Percentiles rank a stretch among this genome's conserved stretches.
phyloP scores from a whole-genome alignment of 139 green algal genomes.

The Chlamydomonas sp. region DNA sequence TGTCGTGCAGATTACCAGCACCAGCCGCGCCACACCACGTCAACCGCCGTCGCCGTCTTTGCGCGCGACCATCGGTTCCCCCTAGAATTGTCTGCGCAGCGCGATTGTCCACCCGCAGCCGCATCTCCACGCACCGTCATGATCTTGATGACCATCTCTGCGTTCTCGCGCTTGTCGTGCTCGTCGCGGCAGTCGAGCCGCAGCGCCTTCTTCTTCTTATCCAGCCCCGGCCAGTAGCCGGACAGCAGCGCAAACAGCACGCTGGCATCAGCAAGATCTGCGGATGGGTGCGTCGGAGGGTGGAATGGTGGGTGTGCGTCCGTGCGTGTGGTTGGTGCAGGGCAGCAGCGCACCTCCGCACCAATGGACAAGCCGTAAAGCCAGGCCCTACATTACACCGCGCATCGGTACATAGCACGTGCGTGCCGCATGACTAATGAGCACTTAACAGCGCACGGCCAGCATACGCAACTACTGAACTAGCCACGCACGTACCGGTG shows the following conservation, averaged over 20 bases:
- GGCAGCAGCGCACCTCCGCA: too few relatives aligned
- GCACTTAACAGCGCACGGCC: too few relatives aligned
- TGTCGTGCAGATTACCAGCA: neutral
- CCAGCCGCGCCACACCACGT: neutral
- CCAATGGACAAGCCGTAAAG: too few relatives aligned
- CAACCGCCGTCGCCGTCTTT: too few relatives aligned
- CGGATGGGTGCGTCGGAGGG: neutral
- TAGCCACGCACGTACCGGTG: neutral
- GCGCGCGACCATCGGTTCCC: too few relatives aligned
- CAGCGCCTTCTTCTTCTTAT: slow-evolving; percentile 23
- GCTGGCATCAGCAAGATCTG: slow-evolving; percentile 27
- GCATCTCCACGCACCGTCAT: slow-evolving; percentile 44
- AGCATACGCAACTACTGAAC: neutral
- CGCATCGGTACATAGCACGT: too few relatives aligned
- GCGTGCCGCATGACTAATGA: too few relatives aligned
- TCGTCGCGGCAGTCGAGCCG: slow-evolving; percentile 34
- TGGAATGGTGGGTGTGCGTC: too few relatives aligned
- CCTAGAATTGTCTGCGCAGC: too few relatives aligned
- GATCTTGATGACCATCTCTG: slow-evolving; percentile 62
- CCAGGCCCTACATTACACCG: too few relatives aligned
- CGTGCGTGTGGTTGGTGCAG: too few relatives aligned
- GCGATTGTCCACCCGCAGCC: neutral
- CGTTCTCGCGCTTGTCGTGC: slow-evolving; percentile 59
- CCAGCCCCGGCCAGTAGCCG: slow-evolving; percentile 70
- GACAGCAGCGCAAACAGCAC: slow-evolving; percentile 72